Evolutionary conservation across 2,329 filamentous ascomycete genomes (phyloP), one percentile per base, ranked within the genome.

Genomic region (Dothideomycetes sp.): DNA sequence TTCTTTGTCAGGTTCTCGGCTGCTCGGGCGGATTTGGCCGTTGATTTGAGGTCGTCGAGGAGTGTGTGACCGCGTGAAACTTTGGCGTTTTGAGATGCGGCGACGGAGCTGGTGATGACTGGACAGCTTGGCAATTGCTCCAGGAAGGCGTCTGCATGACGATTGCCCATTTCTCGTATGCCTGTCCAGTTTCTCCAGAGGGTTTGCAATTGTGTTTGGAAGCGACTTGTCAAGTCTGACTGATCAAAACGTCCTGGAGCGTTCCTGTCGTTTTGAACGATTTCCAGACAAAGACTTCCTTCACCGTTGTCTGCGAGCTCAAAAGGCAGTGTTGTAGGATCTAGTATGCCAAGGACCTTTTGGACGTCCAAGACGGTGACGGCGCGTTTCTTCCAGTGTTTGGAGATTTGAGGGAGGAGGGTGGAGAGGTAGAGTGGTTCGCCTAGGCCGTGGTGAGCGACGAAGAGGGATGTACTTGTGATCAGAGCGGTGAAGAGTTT

Each of bases 51-150:
- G 35, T 82, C 77, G 43, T 77, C 69, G n/a, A 88, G 67, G 6
- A 79, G 73, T 45, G 73, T 74, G 49, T 84, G 79, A 20, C 82
- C 82, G 53, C 79, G 83, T 34, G 71, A 65, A 5, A 80, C 50
- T 1, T 76, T 72, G 10, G 75, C 71, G 15, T 71, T 65, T 41
- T 73, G 74, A 27, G 44, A 44, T 19, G 62, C 56, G 10, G 73
- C 55, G 0, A 73, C 73, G 4, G 67, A 61, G 55, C 73, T 74
- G 23, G 63, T 59, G 7, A 64, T 64, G 49, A 82, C 66, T 3
- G 69, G 54, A 7, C 71, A 70, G 41, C 74, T 64, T 15, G 78
- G 76, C 5, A 84, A 65, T 19, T 67, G 64, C 25, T 61, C 55
- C 32, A 84, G 57, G 47, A 81, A 84, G 64, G 64, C 55, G 27